Evolutionary conservation across 2,329 filamentous ascomycete species (phyloP), one percentile per base, ranked within the genome.

Genomic region (Fusarium piperis): DNA sequence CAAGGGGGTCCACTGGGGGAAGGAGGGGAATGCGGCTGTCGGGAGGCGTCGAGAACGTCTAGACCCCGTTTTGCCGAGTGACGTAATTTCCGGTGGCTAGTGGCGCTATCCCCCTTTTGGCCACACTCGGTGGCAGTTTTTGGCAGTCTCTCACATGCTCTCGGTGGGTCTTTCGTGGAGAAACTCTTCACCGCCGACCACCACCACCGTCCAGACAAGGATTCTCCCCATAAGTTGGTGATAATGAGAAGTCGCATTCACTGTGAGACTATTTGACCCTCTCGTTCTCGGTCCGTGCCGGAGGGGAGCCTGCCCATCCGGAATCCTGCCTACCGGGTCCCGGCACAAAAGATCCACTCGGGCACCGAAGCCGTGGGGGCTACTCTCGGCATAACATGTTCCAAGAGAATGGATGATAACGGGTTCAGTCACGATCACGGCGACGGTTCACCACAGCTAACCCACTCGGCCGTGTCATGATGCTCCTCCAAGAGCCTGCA

Each of bases 141-240:
- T 20, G 72, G 74, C 46, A 76, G 63, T 74, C 16, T 66, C 68
- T 76, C 74, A 67, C 74, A 73, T 76, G 74, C 62, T 59, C 64
- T 39, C 28, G n/a, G 53, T 59, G 61, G 52, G 59, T 23, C 20
- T 20, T 23, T 55, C 35, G 36, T 20, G 44, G 20, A 33, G 33
- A 33, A 46, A 44, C 39, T 26, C 69, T 70, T 70, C 70, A 72
- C 69, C 70, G 69, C 70, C 66, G 72, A 72, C 44, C 65, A 72
- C 62, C 44, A 59, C 41, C 35, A 44, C 20, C 11, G 12, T 46
- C 16, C 16, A 18, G 12, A 30, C 53, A 58, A 64, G 67, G 68
- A 46, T 71, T 56, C 53, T 52, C 33, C 46, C 36, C 35, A 41
- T 32, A 61, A 53, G 26, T 33, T 53, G 44, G 38, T 32, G 39